Conservation (phyloP, 257 asterid species). For the Petunia axillaris region DNA sequence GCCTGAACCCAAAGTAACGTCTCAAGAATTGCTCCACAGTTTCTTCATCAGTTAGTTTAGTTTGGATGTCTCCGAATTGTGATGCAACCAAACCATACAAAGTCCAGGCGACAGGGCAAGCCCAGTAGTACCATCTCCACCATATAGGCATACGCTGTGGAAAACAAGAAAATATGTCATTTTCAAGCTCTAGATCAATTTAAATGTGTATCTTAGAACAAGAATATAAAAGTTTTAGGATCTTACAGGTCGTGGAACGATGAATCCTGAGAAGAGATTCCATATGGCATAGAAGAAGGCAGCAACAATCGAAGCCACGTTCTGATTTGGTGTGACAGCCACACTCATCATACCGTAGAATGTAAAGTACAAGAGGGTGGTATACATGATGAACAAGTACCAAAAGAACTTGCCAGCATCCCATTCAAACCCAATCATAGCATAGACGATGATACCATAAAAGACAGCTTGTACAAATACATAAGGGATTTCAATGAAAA, state of each 20-base stretch:
- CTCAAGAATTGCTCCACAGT: constrained; percentile 51
- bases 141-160: constrained; percentile 52
- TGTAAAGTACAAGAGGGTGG: constrained; percentile 25
- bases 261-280: constrained; percentile 30
- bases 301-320: constrained; percentile 23
- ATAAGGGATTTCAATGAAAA: constrained; percentile 22
- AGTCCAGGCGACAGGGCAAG: constrained; percentile 50
- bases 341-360: constrained; percentile 30
- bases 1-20: constrained; percentile 56
- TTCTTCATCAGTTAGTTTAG: background rate
- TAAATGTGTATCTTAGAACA: background rate
- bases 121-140: constrained; percentile 73
- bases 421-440: constrained; percentile 32
- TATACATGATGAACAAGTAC: constrained; percentile 24
- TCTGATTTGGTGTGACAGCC: constrained; percentile 28
- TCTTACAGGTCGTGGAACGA: constrained; percentile 30
- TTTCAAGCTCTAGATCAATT: background rate
- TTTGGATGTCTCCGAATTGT: constrained; percentile 48
- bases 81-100: constrained; percentile 53
- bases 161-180: background rate
- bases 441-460: constrained; percentile 23
- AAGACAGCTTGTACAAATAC: constrained; percentile 13
- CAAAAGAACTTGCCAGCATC: constrained; percentile 18
- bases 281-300: constrained; percentile 25
- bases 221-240: background rate